These are phyloP conservation scores for Pseudohalonectria lignicola DNA, from an alignment of 2,329 filamentous ascomycete species.

Conservation along the genomic window DNA sequence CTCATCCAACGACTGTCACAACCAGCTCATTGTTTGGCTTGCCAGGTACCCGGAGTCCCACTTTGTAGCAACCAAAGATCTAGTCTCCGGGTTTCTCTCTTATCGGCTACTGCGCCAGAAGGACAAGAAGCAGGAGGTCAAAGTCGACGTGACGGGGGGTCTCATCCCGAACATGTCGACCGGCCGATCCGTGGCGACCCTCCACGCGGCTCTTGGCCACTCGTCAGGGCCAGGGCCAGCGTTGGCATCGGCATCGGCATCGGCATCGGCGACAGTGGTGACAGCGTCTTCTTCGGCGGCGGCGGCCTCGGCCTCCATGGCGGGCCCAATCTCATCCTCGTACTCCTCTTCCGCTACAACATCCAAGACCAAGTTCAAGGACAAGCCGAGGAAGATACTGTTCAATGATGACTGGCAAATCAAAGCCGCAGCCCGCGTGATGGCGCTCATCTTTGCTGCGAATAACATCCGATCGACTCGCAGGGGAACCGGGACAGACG, in stretches of 20 bases:
- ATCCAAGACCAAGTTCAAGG: slow-evolving; percentile 43
- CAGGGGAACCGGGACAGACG: no score
- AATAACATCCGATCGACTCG: slow-evolving; percentile 43
- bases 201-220: slow-evolving; percentile 65
- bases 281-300: no score
- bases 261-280: no score
- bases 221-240: slow-evolving; percentile 22
- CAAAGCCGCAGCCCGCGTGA: slow-evolving; percentile 65
- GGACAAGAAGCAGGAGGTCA: slow-evolving; percentile 50
- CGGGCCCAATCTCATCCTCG: no score
- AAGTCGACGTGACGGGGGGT: slow-evolving; percentile 50
- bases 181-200: slow-evolving; percentile 54
- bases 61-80: slow-evolving; percentile 64
- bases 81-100: slow-evolving; percentile 68
- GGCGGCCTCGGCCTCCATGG: not conserved
- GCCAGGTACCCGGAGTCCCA: slow-evolving; percentile 55
- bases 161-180: slow-evolving; percentile 64
- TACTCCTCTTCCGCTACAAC: no score
- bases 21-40: slow-evolving; percentile 69
- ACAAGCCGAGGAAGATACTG: slow-evolving; percentile 42
- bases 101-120: slow-evolving; percentile 66
- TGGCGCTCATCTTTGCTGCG: slow-evolving; percentile 71
- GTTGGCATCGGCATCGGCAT: slow-evolving; percentile 9
- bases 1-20: slow-evolving; percentile 63
- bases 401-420: slow-evolving; percentile 89